Evolutionary conservation across 2,329 filamentous ascomycete genomes (phyloP).

Genomic region (Colletotrichum shisoi): DNA sequence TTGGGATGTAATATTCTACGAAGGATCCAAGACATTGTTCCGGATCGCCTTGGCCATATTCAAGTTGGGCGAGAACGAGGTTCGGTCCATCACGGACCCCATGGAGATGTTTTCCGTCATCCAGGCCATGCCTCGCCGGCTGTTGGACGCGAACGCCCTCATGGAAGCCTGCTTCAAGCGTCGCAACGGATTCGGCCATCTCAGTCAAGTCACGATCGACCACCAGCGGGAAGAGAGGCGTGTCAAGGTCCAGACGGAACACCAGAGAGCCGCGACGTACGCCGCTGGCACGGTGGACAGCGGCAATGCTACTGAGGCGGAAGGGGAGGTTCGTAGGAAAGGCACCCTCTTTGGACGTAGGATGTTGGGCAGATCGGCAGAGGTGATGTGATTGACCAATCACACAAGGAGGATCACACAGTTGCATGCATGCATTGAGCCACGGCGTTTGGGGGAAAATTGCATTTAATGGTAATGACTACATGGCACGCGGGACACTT

Average conservation of each 20-base stretch:
- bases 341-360: constrained; percentile 58
- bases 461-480: constrained; percentile 42
- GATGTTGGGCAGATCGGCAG: constrained; percentile 44
- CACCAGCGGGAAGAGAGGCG: constrained; percentile 74
- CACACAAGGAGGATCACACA: constrained; percentile 6
- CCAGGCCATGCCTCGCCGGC: constrained; percentile 80
- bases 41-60: constrained; percentile 90
- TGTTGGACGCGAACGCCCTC: constrained; percentile 82
- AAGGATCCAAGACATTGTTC: constrained; percentile 92
- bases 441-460: constrained; percentile 35
- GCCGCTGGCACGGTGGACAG: constrained; percentile 42
- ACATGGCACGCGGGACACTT: constrained; percentile 34
- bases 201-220: constrained; percentile 84
- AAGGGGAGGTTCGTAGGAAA: constrained; percentile 51
- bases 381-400: constrained; percentile 26
- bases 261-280: constrained; percentile 42
- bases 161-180: constrained; percentile 85
- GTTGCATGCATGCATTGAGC: constrained; percentile 35
- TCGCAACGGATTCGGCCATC: constrained; percentile 79
- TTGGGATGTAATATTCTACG: constrained; percentile 96
- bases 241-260: constrained; percentile 58
- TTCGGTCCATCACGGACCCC: constrained; percentile 79
- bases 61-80: constrained; percentile 83
- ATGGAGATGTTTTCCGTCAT: constrained; percentile 98
- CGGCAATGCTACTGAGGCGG: constrained; percentile 47